Percentiles rank a stretch among this genome's conserved stretches.
Conservation (phyloP, 2,329 filamentous ascomycete genomes). For the Exophiala sp. region DNA sequence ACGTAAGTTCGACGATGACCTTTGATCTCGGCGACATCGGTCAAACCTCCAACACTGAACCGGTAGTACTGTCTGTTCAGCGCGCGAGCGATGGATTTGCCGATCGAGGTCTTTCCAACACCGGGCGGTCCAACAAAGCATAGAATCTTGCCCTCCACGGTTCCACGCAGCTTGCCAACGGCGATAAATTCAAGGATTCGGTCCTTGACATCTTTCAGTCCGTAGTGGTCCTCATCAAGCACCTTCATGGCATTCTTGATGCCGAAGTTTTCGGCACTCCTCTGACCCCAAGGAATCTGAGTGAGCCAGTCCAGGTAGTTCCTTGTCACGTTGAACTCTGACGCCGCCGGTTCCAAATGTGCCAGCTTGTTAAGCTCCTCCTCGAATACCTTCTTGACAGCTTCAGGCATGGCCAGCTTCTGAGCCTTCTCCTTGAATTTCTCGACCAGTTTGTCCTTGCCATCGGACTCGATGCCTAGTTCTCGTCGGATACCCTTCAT, state of each 20-base stretch:
- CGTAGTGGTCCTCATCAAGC: slow-evolving; percentile 93
- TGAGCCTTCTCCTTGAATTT: slow-evolving; percentile 93
- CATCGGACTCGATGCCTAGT: slow-evolving; percentile 92
- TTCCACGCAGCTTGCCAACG: slow-evolving; percentile 91
- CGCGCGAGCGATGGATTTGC: slow-evolving; percentile 92
- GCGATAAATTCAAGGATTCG: slow-evolving; percentile 97
- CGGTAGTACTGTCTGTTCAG: slow-evolving; percentile 95
- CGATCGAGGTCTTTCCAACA: slow-evolving; percentile 97
- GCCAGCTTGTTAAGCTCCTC: slow-evolving; percentile 97
- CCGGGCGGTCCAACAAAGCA: slow-evolving; percentile 96
- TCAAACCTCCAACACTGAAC: slow-evolving; percentile 94
- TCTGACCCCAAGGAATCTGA: slow-evolving; percentile 93
- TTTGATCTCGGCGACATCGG: slow-evolving; percentile 98
- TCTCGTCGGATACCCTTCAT: slow-evolving; percentile 98
- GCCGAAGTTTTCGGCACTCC: slow-evolving; percentile 92
- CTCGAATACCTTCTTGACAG: slow-evolving; percentile 94
- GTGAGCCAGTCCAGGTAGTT: slow-evolving; percentile 99
- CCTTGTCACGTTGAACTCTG: slow-evolving; percentile 95
- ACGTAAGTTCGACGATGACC: slow-evolving; percentile 95
- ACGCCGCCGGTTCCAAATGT: slow-evolving; percentile 89
- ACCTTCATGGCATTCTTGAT: slow-evolving; percentile 87
- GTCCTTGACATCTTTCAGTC: slow-evolving; percentile 96
- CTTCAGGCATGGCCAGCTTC: slow-evolving; percentile 93
- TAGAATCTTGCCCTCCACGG: slow-evolving; percentile 95
- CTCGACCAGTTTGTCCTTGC: slow-evolving; percentile 96